Base-by-base conservation (phyloP, 306 rosid species). In the Vigna unguiculata region DNA sequence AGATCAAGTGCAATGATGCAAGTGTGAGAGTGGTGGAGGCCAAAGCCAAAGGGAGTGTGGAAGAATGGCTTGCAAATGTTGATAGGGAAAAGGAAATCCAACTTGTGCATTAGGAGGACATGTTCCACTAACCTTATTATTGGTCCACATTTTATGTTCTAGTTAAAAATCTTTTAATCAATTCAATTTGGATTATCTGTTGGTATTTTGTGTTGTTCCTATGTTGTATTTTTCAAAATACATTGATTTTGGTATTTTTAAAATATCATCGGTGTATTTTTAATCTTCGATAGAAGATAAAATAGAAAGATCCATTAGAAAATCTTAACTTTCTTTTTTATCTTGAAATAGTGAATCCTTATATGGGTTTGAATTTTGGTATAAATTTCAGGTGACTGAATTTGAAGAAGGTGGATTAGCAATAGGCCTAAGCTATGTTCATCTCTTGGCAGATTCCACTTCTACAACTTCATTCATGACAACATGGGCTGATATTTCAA, bases 361-460 rank as follows among this genome's bases (percentile, higher is more conserved):
- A n/a, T n/a, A n/a, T n/a, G n/a, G n/a, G n/a, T n/a, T n/a, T 67
- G 15, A n/a, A 51, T 30, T 28, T n/a, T 68, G 15, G 13, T 74
- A n/a, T 48, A 17, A 34, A 28, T 55, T 68, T 64, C 77, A 88
- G 91, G n/a, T 88, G n/a, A 92, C 93, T 20, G 92, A 92, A 61
- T 92, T 92, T 75, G 96, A 90, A 74, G 88, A 78, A 59, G 97
- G 97, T 28, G 96, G 96, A 36, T 69, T 90, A 11, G 97, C 96
- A 48, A 84, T 90, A 57, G 97, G 97, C 76, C 74, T 89, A 21
- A 93, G 93, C 47, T 87, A 93, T 79, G 13, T 7, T 60, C 96
- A 87, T 86, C 85, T 90, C 17, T 76, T 89, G 15, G 88, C 90
- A 41, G 96, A 90, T 78, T 61, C 76, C 22, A 83, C 71, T 22